These are phyloP conservation scores for Coniophora puteana DNA, from an alignment of 1,284 basidiomycete species.

Conservation along the genomic window DNA sequence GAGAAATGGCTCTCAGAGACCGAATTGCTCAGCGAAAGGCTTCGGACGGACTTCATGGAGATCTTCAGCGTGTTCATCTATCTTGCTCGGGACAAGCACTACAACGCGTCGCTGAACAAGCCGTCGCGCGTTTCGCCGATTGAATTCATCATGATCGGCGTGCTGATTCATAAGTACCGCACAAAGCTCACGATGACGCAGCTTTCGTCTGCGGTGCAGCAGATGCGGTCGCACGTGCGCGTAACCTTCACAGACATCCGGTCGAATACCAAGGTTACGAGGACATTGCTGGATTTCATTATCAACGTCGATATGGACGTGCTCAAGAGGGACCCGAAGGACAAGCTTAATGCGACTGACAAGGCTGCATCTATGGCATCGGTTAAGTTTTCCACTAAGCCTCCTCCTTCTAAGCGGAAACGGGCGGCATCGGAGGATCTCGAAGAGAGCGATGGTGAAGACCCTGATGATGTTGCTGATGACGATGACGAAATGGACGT, in stretches of 20 bases:
- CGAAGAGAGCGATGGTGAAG: neutral
- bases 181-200: slow-evolving; percentile 35
- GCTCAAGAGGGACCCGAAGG: slow-evolving; percentile 26
- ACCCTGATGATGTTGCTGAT: slow-evolving; percentile 16
- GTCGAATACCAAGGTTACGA: slow-evolving; percentile 36
- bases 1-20: slow-evolving; percentile 38
- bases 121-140: slow-evolving; percentile 41
- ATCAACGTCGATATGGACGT: slow-evolving; percentile 28
- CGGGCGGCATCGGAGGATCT: slow-evolving; percentile 7
- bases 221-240: slow-evolving; percentile 41
- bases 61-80: slow-evolving; percentile 40
- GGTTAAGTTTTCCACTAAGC: no score
- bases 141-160: slow-evolving; percentile 46
- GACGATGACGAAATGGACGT: slow-evolving; percentile 17
- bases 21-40: slow-evolving; percentile 24
- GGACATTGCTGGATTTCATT: slow-evolving; percentile 37
- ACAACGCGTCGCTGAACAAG: slow-evolving; percentile 33
- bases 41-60: slow-evolving; percentile 30
- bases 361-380: slow-evolving; percentile 13
- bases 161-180: slow-evolving; percentile 37
- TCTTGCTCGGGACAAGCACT: slow-evolving; percentile 34
- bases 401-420: slow-evolving; percentile 20
- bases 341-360: no score
- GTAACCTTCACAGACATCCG: slow-evolving; percentile 38
- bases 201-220: slow-evolving; percentile 37